A percentile compares a stretch with the other conserved stretches of the same genome.
Evolutionary conservation across 2,329 filamentous ascomycete genomes (phyloP).

Genomic region (Elsinoe fawcettii): DNA sequence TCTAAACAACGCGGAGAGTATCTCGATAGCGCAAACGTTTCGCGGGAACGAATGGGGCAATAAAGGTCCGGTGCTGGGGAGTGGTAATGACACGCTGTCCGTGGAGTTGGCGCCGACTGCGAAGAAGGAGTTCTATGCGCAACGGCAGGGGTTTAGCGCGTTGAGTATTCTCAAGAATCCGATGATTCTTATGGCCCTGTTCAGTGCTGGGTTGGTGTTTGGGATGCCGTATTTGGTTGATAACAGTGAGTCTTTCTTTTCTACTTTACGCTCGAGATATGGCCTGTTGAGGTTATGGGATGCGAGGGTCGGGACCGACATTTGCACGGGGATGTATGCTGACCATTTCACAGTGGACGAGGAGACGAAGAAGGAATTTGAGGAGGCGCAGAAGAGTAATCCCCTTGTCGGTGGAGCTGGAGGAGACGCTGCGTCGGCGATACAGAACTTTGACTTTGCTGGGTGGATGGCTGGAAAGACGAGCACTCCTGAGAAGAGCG

Average conservation of each 20-base stretch:
- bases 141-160: constrained; percentile 58
- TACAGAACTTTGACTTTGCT: constrained; percentile 60
- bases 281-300: no score
- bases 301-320: neutral
- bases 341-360: constrained; percentile 68
- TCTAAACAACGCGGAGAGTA: constrained; percentile 32
- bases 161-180: constrained; percentile 81
- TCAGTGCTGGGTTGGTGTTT: constrained; percentile 74
- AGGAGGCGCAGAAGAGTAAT: constrained; percentile 74
- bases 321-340: constrained; percentile 16
- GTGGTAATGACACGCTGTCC: constrained; percentile 37
- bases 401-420: constrained; percentile 41
- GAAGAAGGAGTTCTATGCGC: constrained; percentile 66
- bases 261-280: no score
- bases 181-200: constrained; percentile 88
- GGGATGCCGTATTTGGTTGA: constrained; percentile 94
- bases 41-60: constrained; percentile 86
- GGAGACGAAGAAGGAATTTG: constrained; percentile 88
- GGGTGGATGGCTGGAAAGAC: constrained; percentile 58
- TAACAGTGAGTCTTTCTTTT: constrained; percentile 61
- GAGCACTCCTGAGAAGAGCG: neutral
- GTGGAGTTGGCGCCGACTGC: constrained; percentile 57
- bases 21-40: constrained; percentile 75
- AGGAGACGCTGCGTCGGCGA: constrained; percentile 40
- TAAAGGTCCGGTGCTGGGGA: constrained; percentile 57